Base-by-base conservation (phyloP, 2,329 filamentous ascomycete species). In the Ophiostoma australiae region DNA sequence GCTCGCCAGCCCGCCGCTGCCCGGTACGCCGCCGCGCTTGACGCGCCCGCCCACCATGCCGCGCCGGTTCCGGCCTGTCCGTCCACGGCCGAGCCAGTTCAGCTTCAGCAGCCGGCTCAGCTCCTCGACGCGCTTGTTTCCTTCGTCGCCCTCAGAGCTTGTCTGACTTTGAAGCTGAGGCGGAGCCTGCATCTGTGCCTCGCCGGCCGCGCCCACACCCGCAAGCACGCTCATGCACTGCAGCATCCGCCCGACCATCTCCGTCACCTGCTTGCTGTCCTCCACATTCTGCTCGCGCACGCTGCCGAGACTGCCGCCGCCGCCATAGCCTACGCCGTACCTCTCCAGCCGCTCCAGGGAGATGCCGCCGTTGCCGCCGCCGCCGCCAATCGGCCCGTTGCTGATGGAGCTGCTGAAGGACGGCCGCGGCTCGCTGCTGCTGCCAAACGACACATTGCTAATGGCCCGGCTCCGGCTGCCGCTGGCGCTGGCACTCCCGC, bases 161-260 rank as follows among this genome's bases (percentile, higher is more conserved):
- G 58, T 20, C 63, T 66, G 48, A 70, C 31, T 10, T 23, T 7
- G 44, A 10, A 31, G 10, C 37, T 39, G 41, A 23, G 27, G 88
- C 72, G n/a, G 27, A 1, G 27, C 31, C 44, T 13, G 17, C 41
- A 7, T 13, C 13, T n/a, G 23, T 35, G 17, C 31, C 63, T 67
- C 69, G 37, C 63, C 73, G n/a, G 67, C 75, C 66, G 77, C 78
- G 31, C 83, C 90, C 15, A 97, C 87, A 73, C 74, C 73, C 3
- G 92, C 91, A 31, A 99, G 84, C 8, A 99, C 93, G 78, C 91
- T 94, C 80, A 98, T 90, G 79, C 95, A 99, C 82, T 99, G 95
- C 74, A 99, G 83, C 92, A 99, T 97, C 69, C 94, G 85, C 0
- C 93, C 95, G 0, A 97, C 94, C 75, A 94, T 97, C 75, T 98